phyloP scores from a whole-genome alignment of 768 basidiomycete genomes.

The Pseudohyphozyma bogoriensis region DNA sequence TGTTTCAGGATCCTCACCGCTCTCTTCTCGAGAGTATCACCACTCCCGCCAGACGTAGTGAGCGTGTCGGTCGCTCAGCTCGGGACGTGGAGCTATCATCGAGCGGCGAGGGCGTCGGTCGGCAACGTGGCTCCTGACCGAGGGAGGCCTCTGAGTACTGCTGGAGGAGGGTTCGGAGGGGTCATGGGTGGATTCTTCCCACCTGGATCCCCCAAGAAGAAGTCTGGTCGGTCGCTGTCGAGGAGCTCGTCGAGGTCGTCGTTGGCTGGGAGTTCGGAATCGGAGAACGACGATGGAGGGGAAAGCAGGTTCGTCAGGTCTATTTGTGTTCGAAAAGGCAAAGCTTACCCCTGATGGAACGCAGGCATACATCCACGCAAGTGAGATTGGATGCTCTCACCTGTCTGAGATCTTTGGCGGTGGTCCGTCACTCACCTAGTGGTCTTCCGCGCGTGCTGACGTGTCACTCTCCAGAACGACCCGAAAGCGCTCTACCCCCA shows the following conservation, averaged over 20 bases:
- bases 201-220: not conserved
- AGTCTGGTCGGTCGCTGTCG: not conserved
- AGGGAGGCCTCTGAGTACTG: not conserved
- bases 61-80: not conserved
- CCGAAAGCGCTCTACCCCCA: constrained; percentile 4
- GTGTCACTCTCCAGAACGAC: not conserved
- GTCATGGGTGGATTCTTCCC: constrained; percentile 17
- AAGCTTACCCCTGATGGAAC: fast-evolving
- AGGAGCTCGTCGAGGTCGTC: constrained; percentile 1
- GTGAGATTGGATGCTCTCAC: constrained; percentile 14
- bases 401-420: constrained; percentile 6
- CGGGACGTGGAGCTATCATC: constrained; percentile 10
- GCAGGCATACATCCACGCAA: not conserved
- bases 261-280: not conserved
- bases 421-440: not conserved
- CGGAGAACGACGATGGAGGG: constrained; percentile 4
- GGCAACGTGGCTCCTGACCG: not conserved
- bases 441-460: too few species aligned
- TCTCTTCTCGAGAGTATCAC: not conserved
- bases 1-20: constrained; percentile 13
- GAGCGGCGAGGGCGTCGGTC: not conserved
- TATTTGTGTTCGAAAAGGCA: not conserved
- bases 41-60: not conserved
- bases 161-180: constrained; percentile 7
- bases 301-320: not conserved